These are phyloP conservation scores for Umbelopsis vinacea DNA, from an alignment of 192 early-diverging fungal species.

Conservation along the genomic window DNA sequence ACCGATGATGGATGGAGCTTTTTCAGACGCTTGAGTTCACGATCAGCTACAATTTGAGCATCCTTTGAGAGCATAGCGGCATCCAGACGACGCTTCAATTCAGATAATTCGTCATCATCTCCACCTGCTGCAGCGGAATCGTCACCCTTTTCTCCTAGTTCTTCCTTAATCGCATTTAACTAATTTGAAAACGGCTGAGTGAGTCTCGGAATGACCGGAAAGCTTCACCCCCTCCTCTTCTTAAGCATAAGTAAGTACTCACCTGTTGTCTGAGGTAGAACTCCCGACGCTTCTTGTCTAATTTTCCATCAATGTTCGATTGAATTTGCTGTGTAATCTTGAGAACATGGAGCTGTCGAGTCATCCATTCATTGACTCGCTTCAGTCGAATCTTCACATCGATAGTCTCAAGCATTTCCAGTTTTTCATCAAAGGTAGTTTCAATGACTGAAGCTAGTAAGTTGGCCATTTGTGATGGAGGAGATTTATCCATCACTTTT, in stretches of 20 bases:
- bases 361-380: conserved; percentile 65
- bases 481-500: conserved; percentile 65
- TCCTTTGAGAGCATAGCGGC: conserved; percentile 69
- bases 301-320: conserved; percentile 73
- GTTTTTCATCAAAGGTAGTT: conserved; percentile 70
- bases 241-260: too few relatives aligned
- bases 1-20: conserved; percentile 75
- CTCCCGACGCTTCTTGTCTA: conserved; percentile 81
- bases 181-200: conserved; percentile 21
- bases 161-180: conserved; percentile 82
- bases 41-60: conserved; percentile 57
- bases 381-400: conserved; percentile 63
- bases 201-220: too few relatives aligned
- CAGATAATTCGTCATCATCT: conserved; percentile 72
- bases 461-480: conserved; percentile 68
- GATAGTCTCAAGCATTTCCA: conserved; percentile 63
- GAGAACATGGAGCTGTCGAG: conserved; percentile 76
- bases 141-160: conserved; percentile 67
- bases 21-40: conserved; percentile 72
- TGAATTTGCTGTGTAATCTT: conserved; percentile 81
- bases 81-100: conserved; percentile 58
- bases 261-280: conserved; percentile 80
- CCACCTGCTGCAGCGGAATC: conserved; percentile 44
- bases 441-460: conserved; percentile 77
- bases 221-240: too few relatives aligned